Base-by-base conservation (phyloP, 2,329 filamentous ascomycete species). In the Ophiobolus disseminans region DNA sequence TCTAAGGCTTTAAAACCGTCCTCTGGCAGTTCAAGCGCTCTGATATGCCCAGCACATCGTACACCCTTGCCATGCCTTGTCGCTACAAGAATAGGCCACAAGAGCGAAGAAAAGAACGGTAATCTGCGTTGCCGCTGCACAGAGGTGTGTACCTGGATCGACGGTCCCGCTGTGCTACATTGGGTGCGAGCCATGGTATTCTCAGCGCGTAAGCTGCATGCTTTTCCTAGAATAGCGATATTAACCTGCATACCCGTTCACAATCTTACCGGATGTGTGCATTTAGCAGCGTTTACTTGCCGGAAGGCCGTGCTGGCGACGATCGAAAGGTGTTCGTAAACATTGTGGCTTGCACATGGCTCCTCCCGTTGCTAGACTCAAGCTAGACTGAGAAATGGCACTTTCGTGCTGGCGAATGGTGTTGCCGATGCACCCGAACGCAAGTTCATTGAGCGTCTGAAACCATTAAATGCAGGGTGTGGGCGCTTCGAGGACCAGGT, bases 1-100 rank as follows among this genome's bases (percentile, higher is more conserved):
- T 47, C 56, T 55, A 51, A 60, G 60, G 62, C 52, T 69, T 73
- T 71, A 69, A 71, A 71, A 47, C 36, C 49, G 35, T 14, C 19
- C 35, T 22, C 13, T 25, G 16, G 7, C 23, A 21, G 13, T 35
- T 35, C 20, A 38, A 44, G 41, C 42, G 34, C 34, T 45, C 11
- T 31, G 9, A 9, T 31, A 16, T 32, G 30, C 46, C 47, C 46
- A 46, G 41, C 50, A 45, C 42, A 39, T 48, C 38, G 47, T 48
- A 38, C 41, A 37, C 53, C 52, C 53, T 41, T 34, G 42, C 32
- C 31, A 14, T 50, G 11, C 20, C 30, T 16, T 21, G 19, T 16
- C 14, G 23, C 17, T 39, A n/a, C 34, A 38, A 32, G 58, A 65
- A 59, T 64, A 64, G 55, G 43, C 41, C 30, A 36, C 16, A 25